These are phyloP conservation scores for Leishmania martiniquensis DNA, from an alignment of 208 protist genomes.

Conservation along the genomic window DNA sequence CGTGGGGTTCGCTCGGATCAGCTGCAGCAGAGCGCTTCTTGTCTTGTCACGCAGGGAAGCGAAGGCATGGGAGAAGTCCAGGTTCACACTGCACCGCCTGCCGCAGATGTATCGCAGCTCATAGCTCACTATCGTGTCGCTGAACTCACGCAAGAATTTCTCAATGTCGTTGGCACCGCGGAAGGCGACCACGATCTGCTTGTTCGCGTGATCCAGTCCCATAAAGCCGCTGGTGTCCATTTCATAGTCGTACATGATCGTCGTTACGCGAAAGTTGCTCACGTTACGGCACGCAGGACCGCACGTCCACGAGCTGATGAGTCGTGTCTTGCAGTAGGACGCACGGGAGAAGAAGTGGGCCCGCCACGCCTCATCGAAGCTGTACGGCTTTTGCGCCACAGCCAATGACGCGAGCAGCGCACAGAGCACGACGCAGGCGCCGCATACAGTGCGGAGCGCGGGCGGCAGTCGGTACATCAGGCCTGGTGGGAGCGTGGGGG, in stretches of 20 bases:
- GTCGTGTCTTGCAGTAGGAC: conserved; percentile 16
- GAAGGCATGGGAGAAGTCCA: conserved; percentile 46
- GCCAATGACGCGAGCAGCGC: not conserved
- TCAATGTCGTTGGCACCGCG: conserved; percentile 42
- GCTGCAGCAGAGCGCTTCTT: not conserved
- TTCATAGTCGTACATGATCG: not conserved
- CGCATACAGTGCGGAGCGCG: not conserved
- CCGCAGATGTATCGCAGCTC: conserved; percentile 30
- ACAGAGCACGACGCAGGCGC: not conserved
- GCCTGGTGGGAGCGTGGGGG: not conserved
- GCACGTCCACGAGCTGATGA: not conserved
- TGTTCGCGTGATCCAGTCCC: conserved; percentile 21
- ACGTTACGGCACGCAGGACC: not conserved
- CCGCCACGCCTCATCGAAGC: not conserved
- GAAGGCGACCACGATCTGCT: conserved; percentile 46
- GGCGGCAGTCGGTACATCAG: not conserved
- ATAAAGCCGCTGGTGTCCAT: conserved; percentile 19
- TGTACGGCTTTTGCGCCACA: not conserved
- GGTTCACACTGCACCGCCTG: conserved; percentile 39
- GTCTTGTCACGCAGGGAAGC: conserved; percentile 9
- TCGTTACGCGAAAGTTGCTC: not conserved
- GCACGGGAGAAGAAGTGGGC: not conserved
- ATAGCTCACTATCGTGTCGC: conserved; percentile 32
- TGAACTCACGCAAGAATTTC: conserved; percentile 21
- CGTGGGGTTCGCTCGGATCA: not conserved